Evolutionary conservation across 129 eudicot genomes (phyloP).

Genomic region (Solidago caesia): DNA sequence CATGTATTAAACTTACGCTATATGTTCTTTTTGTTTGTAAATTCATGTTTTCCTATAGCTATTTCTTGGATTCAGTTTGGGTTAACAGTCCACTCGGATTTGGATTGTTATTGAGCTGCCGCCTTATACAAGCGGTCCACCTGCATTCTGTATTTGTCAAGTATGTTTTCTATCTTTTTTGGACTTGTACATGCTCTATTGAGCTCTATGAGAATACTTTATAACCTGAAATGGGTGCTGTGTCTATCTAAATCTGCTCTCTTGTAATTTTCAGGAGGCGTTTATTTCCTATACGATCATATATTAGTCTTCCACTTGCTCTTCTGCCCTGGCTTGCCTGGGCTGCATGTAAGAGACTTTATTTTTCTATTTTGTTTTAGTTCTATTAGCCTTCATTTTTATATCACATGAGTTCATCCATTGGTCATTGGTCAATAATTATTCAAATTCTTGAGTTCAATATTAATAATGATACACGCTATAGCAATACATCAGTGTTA

Average conservation of each 20-base stretch:
- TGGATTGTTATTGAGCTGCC: conserved; percentile 81
- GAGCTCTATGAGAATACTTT: background rate
- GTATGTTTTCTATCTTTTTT: conserved; percentile 41
- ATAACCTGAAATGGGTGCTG: background rate
- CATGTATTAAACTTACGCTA: conserved; percentile 2
- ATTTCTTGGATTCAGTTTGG: conserved; percentile 63
- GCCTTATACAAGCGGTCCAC: conserved; percentile 76
- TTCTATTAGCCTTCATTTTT: background rate
- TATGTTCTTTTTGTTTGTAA: conserved; percentile 15
- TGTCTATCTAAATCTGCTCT: background rate
- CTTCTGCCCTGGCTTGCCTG: conserved; percentile 82
- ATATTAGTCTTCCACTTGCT: conserved; percentile 58
- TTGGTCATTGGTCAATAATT: background rate
- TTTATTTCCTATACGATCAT: conserved; percentile 73
- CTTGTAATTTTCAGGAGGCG: conserved; percentile 63
- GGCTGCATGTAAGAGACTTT: conserved; percentile 59
- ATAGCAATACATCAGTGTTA: conserved; percentile 3
- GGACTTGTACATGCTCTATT: conserved; percentile 6
- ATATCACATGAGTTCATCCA: background rate
- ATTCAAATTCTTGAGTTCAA: background rate
- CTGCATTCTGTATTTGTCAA: conserved; percentile 71
- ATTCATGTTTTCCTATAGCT: conserved; percentile 15
- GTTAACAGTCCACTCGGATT: conserved; percentile 81
- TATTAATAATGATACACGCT: background rate
- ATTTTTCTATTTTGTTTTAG: conserved; percentile 3